Conservation (phyloP, 345 rosid genomes). For the Hypericum androsaemum region DNA sequence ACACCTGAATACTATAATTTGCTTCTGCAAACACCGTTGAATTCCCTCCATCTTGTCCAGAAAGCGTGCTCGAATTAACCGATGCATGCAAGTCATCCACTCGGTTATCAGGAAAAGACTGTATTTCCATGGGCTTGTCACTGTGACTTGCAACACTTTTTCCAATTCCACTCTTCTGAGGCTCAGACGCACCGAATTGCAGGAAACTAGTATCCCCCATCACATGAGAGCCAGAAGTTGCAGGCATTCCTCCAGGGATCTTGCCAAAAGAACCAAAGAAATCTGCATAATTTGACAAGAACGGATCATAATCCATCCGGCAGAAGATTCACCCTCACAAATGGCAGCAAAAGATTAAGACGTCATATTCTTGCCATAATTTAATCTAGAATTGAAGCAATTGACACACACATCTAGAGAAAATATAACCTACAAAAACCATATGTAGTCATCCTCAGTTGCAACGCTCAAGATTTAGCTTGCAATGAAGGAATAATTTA, state of each 20-base stretch:
- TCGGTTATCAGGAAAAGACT: constrained; percentile 18
- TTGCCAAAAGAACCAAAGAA: constrained; percentile 44
- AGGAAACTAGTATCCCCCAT: constrained; percentile 27
- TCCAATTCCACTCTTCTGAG: constrained; percentile 13
- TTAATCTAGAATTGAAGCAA: too few relatives aligned
- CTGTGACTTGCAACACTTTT: constrained; percentile 12
- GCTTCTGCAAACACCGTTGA: constrained; percentile 32
- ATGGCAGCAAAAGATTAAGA: too few relatives aligned
- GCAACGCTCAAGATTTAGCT: too few relatives aligned
- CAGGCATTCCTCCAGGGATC: constrained; percentile 41
- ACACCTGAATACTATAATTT: constrained; percentile 45
- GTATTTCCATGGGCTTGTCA: constrained; percentile 25
- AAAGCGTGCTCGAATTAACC: constrained; percentile 28
- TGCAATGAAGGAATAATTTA: not conserved
- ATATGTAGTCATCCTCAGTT: too few relatives aligned
- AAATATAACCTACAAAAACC: too few relatives aligned
- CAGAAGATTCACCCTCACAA: too few relatives aligned
- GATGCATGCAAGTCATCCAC: constrained; percentile 30
- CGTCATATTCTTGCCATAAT: too few relatives aligned
- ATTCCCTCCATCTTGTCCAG: constrained; percentile 43
- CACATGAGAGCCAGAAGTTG: constrained; percentile 27
- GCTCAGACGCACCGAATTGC: constrained; percentile 25
- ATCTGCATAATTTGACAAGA: not conserved
- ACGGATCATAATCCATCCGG: too few relatives aligned
- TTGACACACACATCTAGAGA: too few relatives aligned